Percentiles rank a stretch among this genome's conserved stretches.
Conservation (phyloP, 2,329 filamentous ascomycete genomes). For the Diplodia intermedia region DNA sequence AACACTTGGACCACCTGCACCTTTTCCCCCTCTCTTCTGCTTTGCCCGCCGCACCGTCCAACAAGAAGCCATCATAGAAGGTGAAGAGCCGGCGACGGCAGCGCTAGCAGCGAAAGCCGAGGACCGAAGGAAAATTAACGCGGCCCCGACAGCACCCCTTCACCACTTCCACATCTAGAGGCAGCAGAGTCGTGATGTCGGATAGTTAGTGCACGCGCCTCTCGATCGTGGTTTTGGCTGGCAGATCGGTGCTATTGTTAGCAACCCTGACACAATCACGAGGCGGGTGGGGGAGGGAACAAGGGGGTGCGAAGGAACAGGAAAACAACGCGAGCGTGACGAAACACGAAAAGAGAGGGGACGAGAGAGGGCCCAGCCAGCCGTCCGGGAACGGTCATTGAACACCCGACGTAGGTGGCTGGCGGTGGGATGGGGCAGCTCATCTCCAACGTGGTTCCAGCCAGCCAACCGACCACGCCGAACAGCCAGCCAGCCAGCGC, state of each 20-base stretch:
- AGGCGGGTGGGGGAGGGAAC: not conserved
- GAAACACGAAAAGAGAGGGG: not conserved
- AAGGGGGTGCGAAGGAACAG: conserved; percentile 5
- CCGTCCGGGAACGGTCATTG: conserved; percentile 1
- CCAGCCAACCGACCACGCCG: not conserved
- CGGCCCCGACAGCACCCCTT: not conserved
- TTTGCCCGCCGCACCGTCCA: not conserved
- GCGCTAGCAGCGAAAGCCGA: not conserved
- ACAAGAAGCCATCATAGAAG: not conserved
- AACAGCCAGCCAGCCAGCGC: not conserved
- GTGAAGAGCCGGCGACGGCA: not conserved
- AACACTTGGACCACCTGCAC: not conserved
- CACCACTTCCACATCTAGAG: not conserved
- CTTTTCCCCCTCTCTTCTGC: not conserved
- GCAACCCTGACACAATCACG: not conserved
- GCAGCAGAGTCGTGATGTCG: not conserved
- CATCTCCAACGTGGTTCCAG: not conserved
- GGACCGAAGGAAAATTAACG: not conserved
- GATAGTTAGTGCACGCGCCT: not conserved
- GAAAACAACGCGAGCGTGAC: conserved; percentile 4
- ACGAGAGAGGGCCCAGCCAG: not conserved
- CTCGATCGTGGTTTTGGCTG: conserved; percentile 14
- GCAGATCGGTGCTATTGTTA: conserved; percentile 29
- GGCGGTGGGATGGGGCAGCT: not conserved
- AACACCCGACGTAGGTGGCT: not conserved